These are phyloP conservation scores for Scedosporium dehoogii DNA, from an alignment of 2,329 filamentous ascomycete genomes.

Conservation along the genomic window DNA sequence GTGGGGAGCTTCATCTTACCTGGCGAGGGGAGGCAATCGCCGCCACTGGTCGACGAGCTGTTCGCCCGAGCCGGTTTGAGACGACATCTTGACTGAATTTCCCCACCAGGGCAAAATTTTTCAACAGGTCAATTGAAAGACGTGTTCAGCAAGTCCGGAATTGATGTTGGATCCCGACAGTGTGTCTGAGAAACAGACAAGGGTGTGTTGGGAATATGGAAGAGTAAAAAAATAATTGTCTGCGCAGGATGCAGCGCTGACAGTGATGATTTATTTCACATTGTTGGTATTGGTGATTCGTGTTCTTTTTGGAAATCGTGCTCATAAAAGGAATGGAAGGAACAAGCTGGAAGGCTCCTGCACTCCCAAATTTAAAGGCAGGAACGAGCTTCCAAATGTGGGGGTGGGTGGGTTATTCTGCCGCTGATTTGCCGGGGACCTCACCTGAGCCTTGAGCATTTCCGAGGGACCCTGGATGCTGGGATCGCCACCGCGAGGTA, in stretches of 20 bases:
- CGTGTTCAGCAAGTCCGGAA: not conserved
- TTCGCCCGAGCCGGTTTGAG: not conserved
- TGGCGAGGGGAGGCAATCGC: conserved; percentile 29
- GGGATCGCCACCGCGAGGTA: too few species aligned
- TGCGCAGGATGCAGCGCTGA: conserved; percentile 11
- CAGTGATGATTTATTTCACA: conserved; percentile 5
- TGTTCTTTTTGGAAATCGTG: conserved; percentile 10
- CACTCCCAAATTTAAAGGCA: conserved; percentile 5
- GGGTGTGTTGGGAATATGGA: not conserved
- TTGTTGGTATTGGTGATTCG: conserved; percentile 11
- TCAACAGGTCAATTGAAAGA: not conserved
- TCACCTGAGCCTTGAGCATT: not conserved
- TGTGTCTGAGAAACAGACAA: too few species aligned
- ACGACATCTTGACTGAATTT: conserved; percentile 11
- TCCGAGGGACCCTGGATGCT: too few species aligned
- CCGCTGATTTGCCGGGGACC: not conserved
- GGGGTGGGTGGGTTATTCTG: conserved; percentile 8
- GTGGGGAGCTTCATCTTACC: conserved; percentile 20
- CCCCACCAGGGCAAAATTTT: conserved; percentile 6
- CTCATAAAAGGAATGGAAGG: conserved; percentile 10
- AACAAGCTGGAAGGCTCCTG: conserved; percentile 12
- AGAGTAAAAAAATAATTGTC: conserved; percentile 7
- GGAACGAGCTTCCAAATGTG: conserved; percentile 10
- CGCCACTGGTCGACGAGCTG: conserved; percentile 22
- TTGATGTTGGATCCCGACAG: not conserved